Evolutionary conservation across 225 moss, liverwort and hornwort species (phyloP).

Genomic region (Lunularia cruciata): DNA sequence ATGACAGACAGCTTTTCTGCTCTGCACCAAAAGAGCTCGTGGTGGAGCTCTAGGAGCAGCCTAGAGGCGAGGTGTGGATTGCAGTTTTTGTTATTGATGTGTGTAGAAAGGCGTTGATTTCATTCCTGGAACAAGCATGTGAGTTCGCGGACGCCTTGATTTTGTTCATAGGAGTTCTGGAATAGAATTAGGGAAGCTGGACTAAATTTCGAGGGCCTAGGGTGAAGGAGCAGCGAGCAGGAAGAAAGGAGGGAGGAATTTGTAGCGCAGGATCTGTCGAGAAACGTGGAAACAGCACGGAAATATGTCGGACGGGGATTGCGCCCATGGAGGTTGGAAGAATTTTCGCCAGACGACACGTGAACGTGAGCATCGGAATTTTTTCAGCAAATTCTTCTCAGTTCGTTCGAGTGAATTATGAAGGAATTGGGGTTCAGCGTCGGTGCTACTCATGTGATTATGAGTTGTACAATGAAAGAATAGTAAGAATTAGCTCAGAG

Average conservation of each 20-base stretch:
- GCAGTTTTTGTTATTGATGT: background rate
- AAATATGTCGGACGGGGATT: constrained; percentile 46
- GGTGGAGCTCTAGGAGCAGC: background rate
- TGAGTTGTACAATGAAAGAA: too few species aligned
- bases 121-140: background rate
- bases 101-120: background rate
- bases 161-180: background rate
- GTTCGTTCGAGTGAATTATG: background rate
- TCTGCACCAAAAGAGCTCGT: constrained; percentile 9
- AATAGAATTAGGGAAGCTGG: background rate
- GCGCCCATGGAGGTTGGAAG: constrained; percentile 45
- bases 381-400: background rate
- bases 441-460: too few species aligned
- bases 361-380: constrained; percentile 38
- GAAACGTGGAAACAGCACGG: background rate
- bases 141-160: background rate
- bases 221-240: constrained; percentile 13
- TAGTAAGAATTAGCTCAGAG: too few species aligned
- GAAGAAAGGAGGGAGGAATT: background rate
- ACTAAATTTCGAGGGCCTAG: constrained; percentile 6
- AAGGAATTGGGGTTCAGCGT: too few species aligned
- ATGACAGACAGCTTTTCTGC: background rate
- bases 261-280: background rate
- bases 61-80: constrained; percentile 7
- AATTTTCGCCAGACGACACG: constrained; percentile 50